These are phyloP conservation scores for California macrophylla DNA, from an alignment of 441 rosid genomes.

Conservation along the genomic window DNA sequence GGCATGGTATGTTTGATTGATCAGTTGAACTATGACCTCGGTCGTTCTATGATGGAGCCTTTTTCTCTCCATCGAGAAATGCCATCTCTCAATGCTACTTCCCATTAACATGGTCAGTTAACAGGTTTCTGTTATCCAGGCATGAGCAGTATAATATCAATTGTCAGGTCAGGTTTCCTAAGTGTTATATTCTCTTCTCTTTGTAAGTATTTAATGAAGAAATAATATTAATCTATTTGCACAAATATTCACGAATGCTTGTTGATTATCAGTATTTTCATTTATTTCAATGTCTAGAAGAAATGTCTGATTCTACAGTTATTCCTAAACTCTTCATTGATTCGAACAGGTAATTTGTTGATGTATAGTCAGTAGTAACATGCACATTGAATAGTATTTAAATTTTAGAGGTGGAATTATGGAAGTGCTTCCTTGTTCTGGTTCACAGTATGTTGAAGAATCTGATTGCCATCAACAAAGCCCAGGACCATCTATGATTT, in stretches of 20 bases:
- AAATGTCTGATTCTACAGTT: conserved; percentile 3
- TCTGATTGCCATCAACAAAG: conserved; percentile 35
- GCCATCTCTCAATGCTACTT: not conserved
- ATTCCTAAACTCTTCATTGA: conserved; percentile 10
- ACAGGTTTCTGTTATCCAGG: not conserved
- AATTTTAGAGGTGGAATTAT: conserved; percentile 31
- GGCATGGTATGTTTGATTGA: not conserved
- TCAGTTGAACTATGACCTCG: not conserved
- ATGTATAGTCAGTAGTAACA: conserved; percentile 15
- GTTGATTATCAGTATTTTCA: not conserved
- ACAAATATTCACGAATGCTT: not conserved
- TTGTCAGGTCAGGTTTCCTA: not conserved
- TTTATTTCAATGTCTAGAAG: not conserved
- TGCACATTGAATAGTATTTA: conserved; percentile 22
- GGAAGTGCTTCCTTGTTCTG: conserved; percentile 53
- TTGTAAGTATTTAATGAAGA: not conserved
- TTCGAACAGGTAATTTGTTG: conserved; percentile 28
- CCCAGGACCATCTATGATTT: conserved; percentile 23
- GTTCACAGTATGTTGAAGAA: conserved; percentile 39
- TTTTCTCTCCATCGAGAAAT: not conserved
- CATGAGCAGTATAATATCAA: not conserved
- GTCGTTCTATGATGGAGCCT: not conserved
- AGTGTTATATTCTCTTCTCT: not conserved
- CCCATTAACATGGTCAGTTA: not conserved
- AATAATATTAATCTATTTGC: not conserved